Evolutionary conservation across 208 protist species (phyloP).

Genomic region (Acanthamoeba lenticulata): DNA sequence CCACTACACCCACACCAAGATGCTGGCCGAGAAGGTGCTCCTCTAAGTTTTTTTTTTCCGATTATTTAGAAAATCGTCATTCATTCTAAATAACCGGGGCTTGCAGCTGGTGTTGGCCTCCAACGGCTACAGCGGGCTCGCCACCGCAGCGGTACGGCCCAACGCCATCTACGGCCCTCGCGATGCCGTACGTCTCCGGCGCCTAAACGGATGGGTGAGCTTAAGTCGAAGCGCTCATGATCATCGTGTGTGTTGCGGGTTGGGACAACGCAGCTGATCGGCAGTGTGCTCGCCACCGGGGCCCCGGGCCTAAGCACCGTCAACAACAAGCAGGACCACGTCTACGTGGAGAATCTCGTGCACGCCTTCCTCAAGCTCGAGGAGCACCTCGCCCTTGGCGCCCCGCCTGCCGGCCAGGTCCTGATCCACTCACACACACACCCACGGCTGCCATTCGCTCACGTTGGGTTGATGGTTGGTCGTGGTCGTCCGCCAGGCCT

Average conservation of each 20-base stretch:
- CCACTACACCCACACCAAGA: slow-evolving; percentile 43
- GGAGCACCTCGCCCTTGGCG: not conserved
- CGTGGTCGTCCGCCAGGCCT: not conserved
- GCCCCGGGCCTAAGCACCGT: not conserved
- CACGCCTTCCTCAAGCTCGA: slow-evolving; percentile 32
- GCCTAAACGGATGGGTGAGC: too few species aligned
- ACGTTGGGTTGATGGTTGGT: not conserved
- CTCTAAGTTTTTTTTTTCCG: too few species aligned
- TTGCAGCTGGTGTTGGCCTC: not conserved
- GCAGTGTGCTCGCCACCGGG: not conserved
- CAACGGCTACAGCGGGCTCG: not conserved
- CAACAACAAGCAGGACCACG: slow-evolving; percentile 38
- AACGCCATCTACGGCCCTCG: slow-evolving; percentile 37
- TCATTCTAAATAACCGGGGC: too few species aligned
- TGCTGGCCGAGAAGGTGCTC: not conserved
- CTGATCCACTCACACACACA: not conserved
- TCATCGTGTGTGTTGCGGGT: too few species aligned
- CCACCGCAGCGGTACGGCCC: not conserved
- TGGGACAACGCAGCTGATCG: not conserved
- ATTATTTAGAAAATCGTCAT: too few species aligned
- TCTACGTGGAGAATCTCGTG: slow-evolving; percentile 39
- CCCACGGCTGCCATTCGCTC: not conserved
- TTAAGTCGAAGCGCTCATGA: too few species aligned
- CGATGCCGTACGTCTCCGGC: not conserved
- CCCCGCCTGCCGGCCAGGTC: slow-evolving; percentile 31